A percentile compares a stretch with the other conserved stretches of the same genome.
These are phyloP conservation scores for Pichia norvegensis DNA, from an alignment of 1,139 yeast species.

Conservation along the genomic window DNA sequence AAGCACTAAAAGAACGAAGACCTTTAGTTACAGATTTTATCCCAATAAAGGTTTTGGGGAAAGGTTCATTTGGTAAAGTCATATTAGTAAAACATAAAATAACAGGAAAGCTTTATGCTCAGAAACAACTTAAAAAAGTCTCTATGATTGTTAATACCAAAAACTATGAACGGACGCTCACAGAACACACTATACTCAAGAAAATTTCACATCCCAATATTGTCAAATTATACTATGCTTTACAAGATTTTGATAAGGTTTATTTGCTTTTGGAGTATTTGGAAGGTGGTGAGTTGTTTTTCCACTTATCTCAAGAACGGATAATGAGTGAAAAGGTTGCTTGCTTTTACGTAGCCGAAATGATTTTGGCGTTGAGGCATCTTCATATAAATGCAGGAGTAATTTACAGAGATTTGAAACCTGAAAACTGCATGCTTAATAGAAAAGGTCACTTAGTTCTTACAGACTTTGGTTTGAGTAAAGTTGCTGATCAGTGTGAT, in stretches of 20 bases:
- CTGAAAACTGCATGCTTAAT: conserved; percentile 85
- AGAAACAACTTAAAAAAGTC: conserved; percentile 82
- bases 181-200: conserved; percentile 64
- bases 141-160: conserved; percentile 50
- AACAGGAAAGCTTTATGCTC: conserved; percentile 76
- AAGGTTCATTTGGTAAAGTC: conserved; percentile 90
- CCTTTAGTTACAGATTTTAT: conserved; percentile 57
- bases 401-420: conserved; percentile 86
- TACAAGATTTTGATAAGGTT: conserved; percentile 82
- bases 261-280: conserved; percentile 85
- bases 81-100: conserved; percentile 63
- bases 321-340: conserved; percentile 69
- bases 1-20: conserved; percentile 8
- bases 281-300: conserved; percentile 87
- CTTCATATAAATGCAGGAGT: conserved; percentile 70
- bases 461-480: conserved; percentile 90
- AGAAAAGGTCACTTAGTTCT: conserved; percentile 72
- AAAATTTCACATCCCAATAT: conserved; percentile 77
- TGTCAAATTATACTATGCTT: conserved; percentile 80
- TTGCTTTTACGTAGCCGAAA: conserved; percentile 79
- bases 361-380: conserved; percentile 74
- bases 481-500: conserved; percentile 47
- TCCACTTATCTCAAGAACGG: conserved; percentile 55
- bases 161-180: conserved; percentile 55
- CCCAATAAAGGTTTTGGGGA: conserved; percentile 76